Conservation (phyloP, 163 green algal species). For the Volvox carteri region DNA sequence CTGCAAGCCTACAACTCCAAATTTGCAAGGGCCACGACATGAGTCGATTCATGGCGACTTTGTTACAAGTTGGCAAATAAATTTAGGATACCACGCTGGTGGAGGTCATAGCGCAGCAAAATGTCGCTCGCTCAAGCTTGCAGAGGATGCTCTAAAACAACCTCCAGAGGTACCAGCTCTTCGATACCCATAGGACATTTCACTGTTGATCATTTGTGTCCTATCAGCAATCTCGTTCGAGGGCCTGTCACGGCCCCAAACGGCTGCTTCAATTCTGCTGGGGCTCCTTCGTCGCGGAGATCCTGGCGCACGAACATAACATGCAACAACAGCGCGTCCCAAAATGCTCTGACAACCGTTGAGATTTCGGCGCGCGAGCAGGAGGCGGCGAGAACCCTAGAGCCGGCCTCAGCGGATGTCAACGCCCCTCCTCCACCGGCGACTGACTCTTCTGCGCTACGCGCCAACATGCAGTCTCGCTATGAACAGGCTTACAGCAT, state of each 20-base stretch:
- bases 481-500: slow-evolving; percentile 54
- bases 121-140: background rate
- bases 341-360: background rate
- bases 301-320: background rate
- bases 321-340: background rate
- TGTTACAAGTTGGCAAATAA: too few relatives aligned
- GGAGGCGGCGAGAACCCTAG: background rate
- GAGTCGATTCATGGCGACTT: too few relatives aligned
- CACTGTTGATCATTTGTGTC: background rate
- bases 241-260: background rate
- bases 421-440: background rate
- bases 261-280: background rate
- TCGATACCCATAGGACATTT: background rate
- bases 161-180: background rate
- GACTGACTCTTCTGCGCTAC: background rate
- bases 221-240: background rate
- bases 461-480: slow-evolving; percentile 23
- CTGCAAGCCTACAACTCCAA: too few relatives aligned
- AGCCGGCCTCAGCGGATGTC: background rate
- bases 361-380: background rate
- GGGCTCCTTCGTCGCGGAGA: background rate
- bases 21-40: too few relatives aligned
- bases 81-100: too few relatives aligned
- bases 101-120: too few relatives aligned
- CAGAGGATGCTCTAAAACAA: background rate